Evolutionary conservation across 108 stramenopile species (phyloP).

Genomic region (Stephanodiscus triporus): DNA sequence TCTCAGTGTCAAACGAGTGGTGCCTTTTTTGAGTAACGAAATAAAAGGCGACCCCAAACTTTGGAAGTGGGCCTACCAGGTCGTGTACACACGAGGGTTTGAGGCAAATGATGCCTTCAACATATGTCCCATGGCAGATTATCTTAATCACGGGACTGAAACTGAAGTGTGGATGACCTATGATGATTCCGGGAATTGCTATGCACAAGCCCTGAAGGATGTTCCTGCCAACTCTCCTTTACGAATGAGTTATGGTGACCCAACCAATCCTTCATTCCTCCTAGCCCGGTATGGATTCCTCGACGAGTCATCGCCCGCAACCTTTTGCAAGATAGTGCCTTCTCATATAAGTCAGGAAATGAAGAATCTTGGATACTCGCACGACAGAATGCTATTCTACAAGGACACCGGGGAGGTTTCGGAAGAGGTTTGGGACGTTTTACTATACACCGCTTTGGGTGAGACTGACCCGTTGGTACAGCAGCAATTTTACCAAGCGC

Average conservation of each 20-base stretch:
- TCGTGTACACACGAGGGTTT: conserved; percentile 49
- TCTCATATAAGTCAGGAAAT: conserved; percentile 37
- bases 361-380: conserved; percentile 44
- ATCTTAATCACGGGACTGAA: conserved; percentile 56
- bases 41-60: conserved; percentile 40
- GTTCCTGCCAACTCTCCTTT: conserved; percentile 35
- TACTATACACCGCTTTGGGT: conserved; percentile 51
- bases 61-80: conserved; percentile 62
- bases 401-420: conserved; percentile 58
- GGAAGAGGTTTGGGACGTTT: conserved; percentile 60
- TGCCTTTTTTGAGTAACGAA: conserved; percentile 29
- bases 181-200: conserved; percentile 54
- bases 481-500: conserved; percentile 52
- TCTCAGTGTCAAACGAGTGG: conserved; percentile 21
- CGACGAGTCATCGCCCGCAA: conserved; percentile 49
- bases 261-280: conserved; percentile 43
- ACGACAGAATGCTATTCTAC: conserved; percentile 54
- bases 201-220: conserved; percentile 28
- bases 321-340: conserved; percentile 58
- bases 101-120: conserved; percentile 10
- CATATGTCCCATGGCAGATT: conserved; percentile 21
- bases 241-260: conserved; percentile 41
- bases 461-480: conserved; percentile 23
- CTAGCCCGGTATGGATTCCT: conserved; percentile 46
- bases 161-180: conserved; percentile 18